Evolutionary conservation across 2,329 filamentous ascomycete genomes (phyloP).

Genomic region (Colletotrichum incanum): DNA sequence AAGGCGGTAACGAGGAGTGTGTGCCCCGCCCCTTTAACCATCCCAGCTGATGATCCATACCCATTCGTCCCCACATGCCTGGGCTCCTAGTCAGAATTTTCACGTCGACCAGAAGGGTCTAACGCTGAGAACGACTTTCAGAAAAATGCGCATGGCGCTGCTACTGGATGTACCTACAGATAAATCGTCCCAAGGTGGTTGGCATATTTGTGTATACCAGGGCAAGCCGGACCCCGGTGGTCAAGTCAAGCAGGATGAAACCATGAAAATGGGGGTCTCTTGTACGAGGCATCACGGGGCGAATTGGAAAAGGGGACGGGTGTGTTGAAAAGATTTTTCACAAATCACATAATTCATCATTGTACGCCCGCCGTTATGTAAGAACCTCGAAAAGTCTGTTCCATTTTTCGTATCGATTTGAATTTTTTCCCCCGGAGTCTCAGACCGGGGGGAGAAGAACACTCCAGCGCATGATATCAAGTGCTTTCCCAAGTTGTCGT

Average conservation of each 20-base stretch:
- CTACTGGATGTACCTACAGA: background rate
- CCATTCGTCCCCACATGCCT: background rate
- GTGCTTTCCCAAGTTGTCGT: conserved; percentile 36
- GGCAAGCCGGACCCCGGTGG: background rate
- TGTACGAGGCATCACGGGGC: background rate
- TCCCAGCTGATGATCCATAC: background rate
- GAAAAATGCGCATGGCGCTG: background rate
- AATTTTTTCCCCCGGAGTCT: conserved; percentile 23
- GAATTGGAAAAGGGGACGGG: background rate
- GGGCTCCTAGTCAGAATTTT: conserved; percentile 11
- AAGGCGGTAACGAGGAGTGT: conserved; percentile 2
- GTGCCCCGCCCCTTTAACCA: conserved; percentile 1
- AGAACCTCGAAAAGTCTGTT: conserved; percentile 40
- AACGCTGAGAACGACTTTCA: background rate
- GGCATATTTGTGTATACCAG: background rate
- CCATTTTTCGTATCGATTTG: conserved; percentile 43
- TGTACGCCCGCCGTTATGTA: conserved; percentile 39
- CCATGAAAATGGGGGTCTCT: background rate
- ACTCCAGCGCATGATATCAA: conserved; percentile 44
- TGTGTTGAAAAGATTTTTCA: conserved; percentile 21
- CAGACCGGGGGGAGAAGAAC: conserved; percentile 37
- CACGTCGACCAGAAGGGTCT: background rate
- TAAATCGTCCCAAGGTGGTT: background rate
- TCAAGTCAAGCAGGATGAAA: background rate
- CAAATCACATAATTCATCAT: conserved; percentile 43